Percentiles rank a stretch among this genome's conserved stretches.
These are phyloP conservation scores for Rhizopogon vesiculosus DNA, from an alignment of 768 basidiomycete genomes.

Conservation along the genomic window DNA sequence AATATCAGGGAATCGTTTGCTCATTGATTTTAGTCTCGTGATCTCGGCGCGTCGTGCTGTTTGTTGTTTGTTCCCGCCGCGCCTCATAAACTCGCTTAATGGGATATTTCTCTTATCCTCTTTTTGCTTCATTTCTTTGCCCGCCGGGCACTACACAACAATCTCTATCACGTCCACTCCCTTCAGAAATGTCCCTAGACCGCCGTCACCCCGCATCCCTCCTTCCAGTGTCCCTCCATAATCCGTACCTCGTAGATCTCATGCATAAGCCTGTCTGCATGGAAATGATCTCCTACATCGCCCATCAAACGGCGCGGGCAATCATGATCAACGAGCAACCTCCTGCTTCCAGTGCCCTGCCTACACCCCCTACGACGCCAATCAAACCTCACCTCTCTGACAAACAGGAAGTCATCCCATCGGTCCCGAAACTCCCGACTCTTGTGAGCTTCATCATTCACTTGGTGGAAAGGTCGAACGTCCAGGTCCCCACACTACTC, in stretches of 20 bases:
- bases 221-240: slow-evolving; percentile 68
- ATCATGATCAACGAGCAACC: slow-evolving; percentile 60
- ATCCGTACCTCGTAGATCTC: slow-evolving; percentile 76
- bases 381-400: slow-evolving; percentile 37
- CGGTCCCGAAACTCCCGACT: slow-evolving; percentile 42
- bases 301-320: slow-evolving; percentile 69
- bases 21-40: slow-evolving; percentile 25
- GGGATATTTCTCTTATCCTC: neutral
- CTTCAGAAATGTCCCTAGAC: slow-evolving; percentile 30
- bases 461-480: slow-evolving; percentile 77
- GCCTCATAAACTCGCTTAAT: slow-evolving; percentile 7
- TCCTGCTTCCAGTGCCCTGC: slow-evolving; percentile 33
- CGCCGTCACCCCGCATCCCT: slow-evolving; percentile 77
- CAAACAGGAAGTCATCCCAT: slow-evolving; percentile 14
- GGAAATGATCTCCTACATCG: slow-evolving; percentile 86
- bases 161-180: slow-evolving; percentile 29
- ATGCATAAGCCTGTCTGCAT: slow-evolving; percentile 71
- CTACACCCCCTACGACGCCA: slow-evolving; percentile 70
- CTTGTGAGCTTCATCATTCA: slow-evolving; percentile 82
- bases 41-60: slow-evolving; percentile 19
- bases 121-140: slow-evolving; percentile 16
- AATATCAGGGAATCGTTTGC: no score
- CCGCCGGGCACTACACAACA: slow-evolving; percentile 13
- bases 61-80: slow-evolving; percentile 8
- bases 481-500: slow-evolving; percentile 87